Base-by-base conservation (phyloP, 768 basidiomycete species). In the Calvatia gigantea region DNA sequence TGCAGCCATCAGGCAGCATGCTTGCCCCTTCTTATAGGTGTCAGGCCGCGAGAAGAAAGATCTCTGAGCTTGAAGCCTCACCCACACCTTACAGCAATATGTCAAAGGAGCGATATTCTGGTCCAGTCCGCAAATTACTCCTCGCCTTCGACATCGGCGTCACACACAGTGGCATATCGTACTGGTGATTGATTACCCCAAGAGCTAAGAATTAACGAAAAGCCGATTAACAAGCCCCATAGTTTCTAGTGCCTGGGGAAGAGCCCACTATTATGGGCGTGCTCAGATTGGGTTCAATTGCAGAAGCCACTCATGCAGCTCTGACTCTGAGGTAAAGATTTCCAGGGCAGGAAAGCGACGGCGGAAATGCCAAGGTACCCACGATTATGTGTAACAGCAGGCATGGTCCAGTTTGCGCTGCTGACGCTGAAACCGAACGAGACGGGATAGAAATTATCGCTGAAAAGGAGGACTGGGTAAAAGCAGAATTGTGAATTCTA, bases 211-310 rank as follows among this genome's bases (percentile, higher is more conserved):
- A 11, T 9, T 7, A 38, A 11, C 11, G n/a, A n/a, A 28, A n/a
- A 31, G 21, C n/a, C n/a, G n/a, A 33, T 46, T 32, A 8, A 48
- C 19, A 15, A 49, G 2, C n/a, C 19, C 35, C 58, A 31, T 43
- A 69, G 68, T 44, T 69, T 42, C 57, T 69, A 6, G 63, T 65
- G 57, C 68, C 65, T 23, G 65, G 65, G 12, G 51, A 62, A 50
- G 60, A 65, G 12, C 67, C 68, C 51, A 64, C 64, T 42, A 67
- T 67, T 53, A 56, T 57, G 25, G 64, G 62, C 39, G 66, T 67
- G 21, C 67, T 62, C 37, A 63, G 61, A 66, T 70, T 58, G 32
- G 28, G 61, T 19, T 31, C 31, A 11, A 11, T n/a, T 17, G 0
- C 31, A 27, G 31, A 27, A 38, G 17, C 19, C 47, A 39, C 32